phyloP scores from a whole-genome alignment of 2,329 filamentous ascomycete species.

The Aspergillus sp. region DNA sequence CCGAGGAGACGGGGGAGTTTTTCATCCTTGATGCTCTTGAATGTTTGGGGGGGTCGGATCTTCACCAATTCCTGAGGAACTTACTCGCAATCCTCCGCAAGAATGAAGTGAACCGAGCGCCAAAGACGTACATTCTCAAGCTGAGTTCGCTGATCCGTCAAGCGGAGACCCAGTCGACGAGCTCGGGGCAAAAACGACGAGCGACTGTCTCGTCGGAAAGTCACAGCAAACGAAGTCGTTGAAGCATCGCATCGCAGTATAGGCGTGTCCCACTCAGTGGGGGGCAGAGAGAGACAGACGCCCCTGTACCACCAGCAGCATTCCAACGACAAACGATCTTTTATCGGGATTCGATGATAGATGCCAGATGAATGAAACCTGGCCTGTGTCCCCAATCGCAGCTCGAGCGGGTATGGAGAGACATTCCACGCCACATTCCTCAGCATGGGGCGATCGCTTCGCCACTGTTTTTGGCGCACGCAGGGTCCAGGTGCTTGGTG shows the following conservation, averaged over 20 bases:
- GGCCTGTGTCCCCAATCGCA: background rate
- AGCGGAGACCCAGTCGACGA: constrained; percentile 22
- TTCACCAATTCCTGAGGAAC: constrained; percentile 29
- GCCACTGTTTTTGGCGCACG: background rate
- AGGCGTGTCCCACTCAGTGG: background rate
- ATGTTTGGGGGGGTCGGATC: constrained; percentile 27
- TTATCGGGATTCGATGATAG: background rate
- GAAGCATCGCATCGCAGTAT: constrained; percentile 5
- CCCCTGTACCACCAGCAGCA: too few relatives aligned
- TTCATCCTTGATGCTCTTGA: constrained; percentile 43
- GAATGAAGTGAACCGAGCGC: constrained; percentile 45
- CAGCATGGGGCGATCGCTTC: background rate
- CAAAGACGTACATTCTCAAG: constrained; percentile 34
- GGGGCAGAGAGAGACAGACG: background rate
- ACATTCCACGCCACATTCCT: background rate
- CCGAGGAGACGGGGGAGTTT: constrained; percentile 28
- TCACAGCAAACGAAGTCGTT: constrained; percentile 34
- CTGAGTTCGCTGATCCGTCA: constrained; percentile 31
- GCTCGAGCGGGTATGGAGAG: background rate
- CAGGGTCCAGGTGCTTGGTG: background rate
- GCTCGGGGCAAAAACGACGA: constrained; percentile 33
- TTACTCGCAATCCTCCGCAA: constrained; percentile 36
- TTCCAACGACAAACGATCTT: too few relatives aligned
- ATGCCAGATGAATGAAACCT: background rate
- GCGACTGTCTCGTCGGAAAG: constrained; percentile 22